phyloP scores from a whole-genome alignment of 768 basidiomycete species.

The Termitomyces sp. region DNA sequence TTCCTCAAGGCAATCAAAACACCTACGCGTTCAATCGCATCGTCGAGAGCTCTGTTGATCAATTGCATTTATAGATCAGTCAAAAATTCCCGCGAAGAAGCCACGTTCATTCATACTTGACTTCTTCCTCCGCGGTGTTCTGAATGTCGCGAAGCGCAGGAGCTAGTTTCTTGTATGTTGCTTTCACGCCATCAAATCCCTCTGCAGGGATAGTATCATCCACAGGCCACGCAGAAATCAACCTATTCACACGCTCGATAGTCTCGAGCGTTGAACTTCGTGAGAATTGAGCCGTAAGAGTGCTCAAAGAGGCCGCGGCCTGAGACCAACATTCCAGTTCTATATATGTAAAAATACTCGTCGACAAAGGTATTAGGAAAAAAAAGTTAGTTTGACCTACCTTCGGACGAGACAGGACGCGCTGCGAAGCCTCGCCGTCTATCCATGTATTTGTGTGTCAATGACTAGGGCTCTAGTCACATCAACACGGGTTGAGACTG shows the following conservation, averaged over 20 bases:
- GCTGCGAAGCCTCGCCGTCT: conserved; percentile 57
- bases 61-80: conserved; percentile 1
- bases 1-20: conserved; percentile 72
- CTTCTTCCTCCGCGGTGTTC: conserved; percentile 55
- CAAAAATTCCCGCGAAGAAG: not conserved
- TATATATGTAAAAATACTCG: conserved; percentile 35
- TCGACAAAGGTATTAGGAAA: conserved; percentile 7
- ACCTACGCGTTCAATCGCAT: conserved; percentile 64
- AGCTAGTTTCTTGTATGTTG: conserved; percentile 58
- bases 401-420: conserved; percentile 76
- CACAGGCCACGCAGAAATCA: conserved; percentile 67
- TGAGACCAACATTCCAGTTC: conserved; percentile 79
- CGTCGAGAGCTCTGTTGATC: conserved; percentile 59
- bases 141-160: conserved; percentile 64
- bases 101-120: conserved; percentile 43
- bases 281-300: conserved; percentile 51
- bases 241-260: conserved; percentile 69
- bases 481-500: conserved; percentile 16
- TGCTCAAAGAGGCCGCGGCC: conserved; percentile 55
- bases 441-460: conserved; percentile 44
- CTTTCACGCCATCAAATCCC: conserved; percentile 61
- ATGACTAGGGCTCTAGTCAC: conserved; percentile 11
- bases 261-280: conserved; percentile 51
- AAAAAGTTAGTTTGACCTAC: conserved; percentile 33
- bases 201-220: conserved; percentile 69